Base-by-base conservation (phyloP, 495 filamentous ascomycete genomes). In the Penicillium cosmopolitanum region DNA sequence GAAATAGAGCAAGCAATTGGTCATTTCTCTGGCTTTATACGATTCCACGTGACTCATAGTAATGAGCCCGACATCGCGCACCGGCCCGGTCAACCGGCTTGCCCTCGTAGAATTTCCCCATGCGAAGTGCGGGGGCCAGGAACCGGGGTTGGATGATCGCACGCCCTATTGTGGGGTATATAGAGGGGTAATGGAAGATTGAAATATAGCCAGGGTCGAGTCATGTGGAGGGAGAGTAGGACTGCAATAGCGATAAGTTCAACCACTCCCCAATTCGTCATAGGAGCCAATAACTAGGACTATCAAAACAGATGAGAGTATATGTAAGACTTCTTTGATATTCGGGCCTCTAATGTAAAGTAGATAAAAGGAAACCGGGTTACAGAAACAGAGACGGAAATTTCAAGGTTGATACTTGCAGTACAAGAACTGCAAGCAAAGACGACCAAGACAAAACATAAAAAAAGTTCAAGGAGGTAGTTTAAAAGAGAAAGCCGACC, bases 71-170 rank as follows among this genome's bases (percentile, higher is more conserved):
- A 50, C 34, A 36, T 42, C 34, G 10, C 28, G 16, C 51, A 58
- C 57, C 57, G 57, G 57, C 33, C 57, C 57, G 57, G 57, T 55
- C 51, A 60, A 38, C 57, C 57, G 57, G 57, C 7, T 42, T 51
- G 16, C 54, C 5, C n/a, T 31, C 33, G 36, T 8, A 9, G 42
- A 44, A 8, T 19, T 44, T 16, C 42, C 16, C 42, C 42, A 44
- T 12, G 15, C 42, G 16, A 44, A 44, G 40, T 19, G 53, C 23
- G 46, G 36, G 42, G 36, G 40, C 7, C 15, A 33, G 50, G 16
- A n/a, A 52, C 25, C n/a, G 50, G 9, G n/a, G 16, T 12, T 44
- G 42, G 42, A 44, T 19, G 42, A 16, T 44, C 42, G 19, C 42
- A 44, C 9, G 8, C 16, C 8, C 16, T 16, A 44, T 19, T 44